phyloP scores from a whole-genome alignment of 495 filamentous ascomycete species.

The Corynascus novoguineensis region DNA sequence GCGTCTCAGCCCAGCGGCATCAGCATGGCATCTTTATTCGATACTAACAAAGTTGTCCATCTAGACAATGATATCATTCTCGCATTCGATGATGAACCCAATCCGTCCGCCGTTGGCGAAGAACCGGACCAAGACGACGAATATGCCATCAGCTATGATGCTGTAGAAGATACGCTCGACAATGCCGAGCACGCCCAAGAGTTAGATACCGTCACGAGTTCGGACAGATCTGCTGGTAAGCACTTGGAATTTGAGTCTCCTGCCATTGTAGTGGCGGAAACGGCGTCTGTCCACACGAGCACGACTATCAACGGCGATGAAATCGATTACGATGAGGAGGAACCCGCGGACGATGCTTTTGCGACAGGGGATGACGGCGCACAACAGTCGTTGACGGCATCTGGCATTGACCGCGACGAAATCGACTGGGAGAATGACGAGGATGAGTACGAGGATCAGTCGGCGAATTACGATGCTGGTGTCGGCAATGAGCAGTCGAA shows the following conservation, averaged over 20 bases:
- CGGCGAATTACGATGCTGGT: conserved; percentile 20
- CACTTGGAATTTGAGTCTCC: neutral
- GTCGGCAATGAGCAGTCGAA: conserved; percentile 25
- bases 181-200: neutral
- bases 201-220: conserved; percentile 2
- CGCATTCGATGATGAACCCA: conserved; percentile 12
- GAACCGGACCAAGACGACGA: conserved; percentile 11
- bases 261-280: conserved; percentile 6
- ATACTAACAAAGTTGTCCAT: conserved; percentile 19
- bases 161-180: neutral
- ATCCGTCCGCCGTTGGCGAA: conserved; percentile 7
- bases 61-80: conserved; percentile 22
- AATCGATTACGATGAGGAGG: conserved; percentile 44
- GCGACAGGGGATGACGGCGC: conserved; percentile 7
- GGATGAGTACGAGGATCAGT: conserved; percentile 27
- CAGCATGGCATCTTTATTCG: neutral
- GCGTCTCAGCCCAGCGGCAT: conserved; percentile 4
- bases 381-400: conserved; percentile 7
- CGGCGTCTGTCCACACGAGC: conserved; percentile 30
- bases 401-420: conserved; percentile 28
- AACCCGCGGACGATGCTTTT: conserved; percentile 18
- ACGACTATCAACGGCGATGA: conserved; percentile 44
- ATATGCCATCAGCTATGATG: conserved; percentile 4
- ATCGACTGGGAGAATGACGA: conserved; percentile 44
- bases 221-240: conserved; percentile 14